phyloP scores from a whole-genome alignment of 2,329 filamentous ascomycete species.

The Dactylellina cionopaga region DNA sequence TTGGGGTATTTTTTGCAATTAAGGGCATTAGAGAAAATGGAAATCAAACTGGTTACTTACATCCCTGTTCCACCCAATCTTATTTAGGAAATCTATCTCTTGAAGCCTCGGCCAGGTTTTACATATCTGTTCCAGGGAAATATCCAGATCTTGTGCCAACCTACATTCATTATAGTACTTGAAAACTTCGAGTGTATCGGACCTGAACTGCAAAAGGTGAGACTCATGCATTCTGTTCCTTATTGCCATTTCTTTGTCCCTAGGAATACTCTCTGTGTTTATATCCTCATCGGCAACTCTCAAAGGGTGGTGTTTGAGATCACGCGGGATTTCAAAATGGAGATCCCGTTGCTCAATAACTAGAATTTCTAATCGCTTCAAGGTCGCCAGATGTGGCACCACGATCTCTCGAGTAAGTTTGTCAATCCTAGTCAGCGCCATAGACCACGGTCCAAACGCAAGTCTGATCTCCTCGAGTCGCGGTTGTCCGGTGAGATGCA shows the following conservation, averaged over 20 bases:
- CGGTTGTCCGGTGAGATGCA: not conserved
- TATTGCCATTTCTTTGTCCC: not conserved
- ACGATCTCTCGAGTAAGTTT: not conserved
- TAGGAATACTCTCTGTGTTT: not conserved
- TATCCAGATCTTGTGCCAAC: slow-evolving; percentile 2
- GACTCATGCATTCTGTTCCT: not conserved
- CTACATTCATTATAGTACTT: slow-evolving; percentile 17
- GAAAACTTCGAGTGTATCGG: slow-evolving; percentile 5
- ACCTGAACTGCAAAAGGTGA: not conserved
- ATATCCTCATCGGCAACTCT: slow-evolving; percentile 6
- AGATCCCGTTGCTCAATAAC: not conserved
- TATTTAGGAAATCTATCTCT: slow-evolving; percentile 25
- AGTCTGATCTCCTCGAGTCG: not conserved
- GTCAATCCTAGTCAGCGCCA: slow-evolving; percentile 7
- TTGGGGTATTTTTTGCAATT: not conserved
- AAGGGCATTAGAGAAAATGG: not conserved
- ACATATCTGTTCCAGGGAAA: slow-evolving; percentile 10
- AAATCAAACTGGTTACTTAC: not conserved
- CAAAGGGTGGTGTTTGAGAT: slow-evolving; percentile 16
- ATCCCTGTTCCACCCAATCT: not conserved
- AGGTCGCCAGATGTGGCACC: not conserved
- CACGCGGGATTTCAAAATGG: not conserved
- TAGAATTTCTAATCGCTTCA: slow-evolving; percentile 13
- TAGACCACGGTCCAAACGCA: slow-evolving; percentile 12
- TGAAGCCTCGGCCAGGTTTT: slow-evolving; percentile 6